phyloP scores from a whole-genome alignment of 331 rosid species.

The Quercus phellos region DNA sequence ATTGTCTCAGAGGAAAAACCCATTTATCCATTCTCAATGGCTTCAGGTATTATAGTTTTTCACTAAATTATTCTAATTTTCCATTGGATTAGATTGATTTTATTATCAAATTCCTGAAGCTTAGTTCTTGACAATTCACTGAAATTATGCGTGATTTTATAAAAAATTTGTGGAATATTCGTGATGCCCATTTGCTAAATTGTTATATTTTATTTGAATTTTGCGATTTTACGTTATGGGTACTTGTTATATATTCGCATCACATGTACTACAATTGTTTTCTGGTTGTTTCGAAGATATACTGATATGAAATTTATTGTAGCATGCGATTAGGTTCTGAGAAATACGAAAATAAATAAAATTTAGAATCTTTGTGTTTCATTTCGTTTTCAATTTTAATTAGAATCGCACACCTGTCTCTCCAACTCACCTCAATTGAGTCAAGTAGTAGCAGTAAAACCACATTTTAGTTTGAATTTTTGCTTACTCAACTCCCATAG shows the following conservation, averaged over 20 bases:
- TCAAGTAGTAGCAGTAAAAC: background rate
- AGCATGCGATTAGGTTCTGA: background rate
- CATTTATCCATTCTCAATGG: constrained; percentile 42
- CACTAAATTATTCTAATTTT: background rate
- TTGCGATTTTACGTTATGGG: background rate
- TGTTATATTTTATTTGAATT: background rate
- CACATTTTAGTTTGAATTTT: background rate
- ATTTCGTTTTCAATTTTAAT: background rate
- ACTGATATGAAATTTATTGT: constrained; percentile 8
- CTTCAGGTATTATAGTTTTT: constrained; percentile 39
- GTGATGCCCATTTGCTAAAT: background rate
- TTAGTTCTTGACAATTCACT: background rate
- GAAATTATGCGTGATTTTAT: background rate
- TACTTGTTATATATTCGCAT: background rate
- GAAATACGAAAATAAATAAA: background rate
- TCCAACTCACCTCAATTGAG: background rate
- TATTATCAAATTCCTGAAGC: background rate
- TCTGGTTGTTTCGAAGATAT: background rate
- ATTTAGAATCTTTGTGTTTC: background rate
- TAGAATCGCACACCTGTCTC: background rate
- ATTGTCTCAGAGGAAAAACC: background rate
- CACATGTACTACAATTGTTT: background rate
- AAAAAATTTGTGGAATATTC: background rate
- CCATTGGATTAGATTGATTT: background rate
- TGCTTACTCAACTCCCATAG: background rate